Evolutionary conservation across 169 alveolate species (phyloP), one percentile per base, ranked within the genome.

Genomic region (Eimeria tenella): DNA sequence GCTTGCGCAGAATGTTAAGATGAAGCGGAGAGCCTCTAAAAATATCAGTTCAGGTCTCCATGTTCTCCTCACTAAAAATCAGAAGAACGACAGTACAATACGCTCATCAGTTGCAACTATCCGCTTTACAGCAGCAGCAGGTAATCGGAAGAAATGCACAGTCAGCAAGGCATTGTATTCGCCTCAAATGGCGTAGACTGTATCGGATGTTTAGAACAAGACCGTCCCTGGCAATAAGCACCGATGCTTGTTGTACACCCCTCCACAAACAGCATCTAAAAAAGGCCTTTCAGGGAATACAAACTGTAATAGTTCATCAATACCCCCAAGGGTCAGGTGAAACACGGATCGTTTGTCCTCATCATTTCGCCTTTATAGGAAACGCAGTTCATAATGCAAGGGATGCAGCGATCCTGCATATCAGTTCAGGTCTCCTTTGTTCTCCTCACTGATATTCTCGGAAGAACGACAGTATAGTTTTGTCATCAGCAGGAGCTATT

Each of bases 121-220:
- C 42, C 42, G 4, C 2, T 31, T 31, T 31, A 31, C 42, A 1
- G 42, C 42, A 31, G 2, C 42, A 31, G 42, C 42, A n/a, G n/a
- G n/a, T 31, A 31, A 31, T 31, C 42, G 42, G 42, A 31, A 31
- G 42, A 31, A 31, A 31, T 31, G 42, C 42, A 31, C 42, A 31
- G 21, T 8, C 50, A 73, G 25, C 53, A 42, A 8, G 21, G 4
- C 53, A 11, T 9, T 1, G 0, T 82, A 6, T 82, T 21, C 90
- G 90, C 90, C 58, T 73, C 90, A 21, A 56, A 82, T 82, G 90
- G 90, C 90, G 55, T 73, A 60, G 90, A 10, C 75, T 10, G 4
- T n/a, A 73, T 23, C 62, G 13, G 56, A 52, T 31, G 42, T 31
- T 31, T 0, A 31, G 42, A 31, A 31, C 42, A 31, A 31, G 42